Conservation (phyloP, 495 filamentous ascomycete genomes). For the Rusavskia elegans region DNA sequence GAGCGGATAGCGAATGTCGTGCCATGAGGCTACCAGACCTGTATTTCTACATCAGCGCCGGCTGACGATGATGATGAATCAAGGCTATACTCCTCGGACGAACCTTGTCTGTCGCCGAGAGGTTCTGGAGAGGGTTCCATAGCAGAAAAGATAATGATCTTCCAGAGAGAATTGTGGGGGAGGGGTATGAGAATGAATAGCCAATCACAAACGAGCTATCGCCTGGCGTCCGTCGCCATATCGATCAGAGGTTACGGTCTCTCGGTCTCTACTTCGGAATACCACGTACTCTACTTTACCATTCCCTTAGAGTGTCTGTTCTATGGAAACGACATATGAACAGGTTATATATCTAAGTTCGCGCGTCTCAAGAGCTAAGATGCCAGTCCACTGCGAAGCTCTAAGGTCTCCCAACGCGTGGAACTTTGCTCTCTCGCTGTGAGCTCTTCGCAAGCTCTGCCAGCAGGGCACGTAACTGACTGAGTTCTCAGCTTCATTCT, state of each 20-base stretch:
- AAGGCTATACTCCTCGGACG: not conserved
- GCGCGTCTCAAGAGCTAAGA: not conserved
- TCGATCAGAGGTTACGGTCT: too few species aligned
- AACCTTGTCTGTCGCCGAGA: too few species aligned
- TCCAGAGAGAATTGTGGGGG: not conserved
- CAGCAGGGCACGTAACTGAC: not conserved
- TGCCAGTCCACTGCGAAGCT: slow-evolving; percentile 7
- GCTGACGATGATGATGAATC: not conserved
- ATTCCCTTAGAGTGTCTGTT: too few species aligned
- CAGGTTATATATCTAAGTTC: too few species aligned
- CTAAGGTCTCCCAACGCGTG: slow-evolving; percentile 12
- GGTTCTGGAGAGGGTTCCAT: too few species aligned
- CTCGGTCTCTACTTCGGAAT: not conserved
- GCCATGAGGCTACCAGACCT: slow-evolving; percentile 6
- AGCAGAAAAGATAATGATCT: not conserved
- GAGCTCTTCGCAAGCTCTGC: not conserved
- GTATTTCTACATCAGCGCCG: not conserved
- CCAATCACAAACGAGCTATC: not conserved
- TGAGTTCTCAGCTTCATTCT: slow-evolving; percentile 50
- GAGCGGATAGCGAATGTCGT: slow-evolving; percentile 3
- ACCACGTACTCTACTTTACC: too few species aligned
- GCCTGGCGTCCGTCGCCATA: not conserved
- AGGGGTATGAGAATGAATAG: not conserved
- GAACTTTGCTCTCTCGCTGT: slow-evolving; percentile 18
- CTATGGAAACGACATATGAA: too few species aligned